Conservation (phyloP, 495 filamentous ascomycete species). For the Aspergillus nidulans region DNA sequence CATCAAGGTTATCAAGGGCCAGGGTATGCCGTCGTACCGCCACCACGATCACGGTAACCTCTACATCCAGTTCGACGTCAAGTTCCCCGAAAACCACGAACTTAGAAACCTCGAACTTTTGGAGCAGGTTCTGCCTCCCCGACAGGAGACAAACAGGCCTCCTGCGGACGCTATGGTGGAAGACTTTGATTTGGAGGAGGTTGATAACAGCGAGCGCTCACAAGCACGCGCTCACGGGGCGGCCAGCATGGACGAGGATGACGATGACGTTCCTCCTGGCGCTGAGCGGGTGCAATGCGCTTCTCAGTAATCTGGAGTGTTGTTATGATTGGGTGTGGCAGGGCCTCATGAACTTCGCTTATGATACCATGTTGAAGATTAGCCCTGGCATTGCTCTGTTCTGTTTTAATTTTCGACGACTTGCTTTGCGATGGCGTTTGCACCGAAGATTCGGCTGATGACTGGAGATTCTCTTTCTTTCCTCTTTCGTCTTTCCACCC, state of each 20-base stretch:
- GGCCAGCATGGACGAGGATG: slow-evolving; percentile 79
- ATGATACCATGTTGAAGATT: slow-evolving; percentile 42
- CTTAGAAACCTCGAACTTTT: slow-evolving; percentile 57
- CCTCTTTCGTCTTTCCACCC: slow-evolving; percentile 8
- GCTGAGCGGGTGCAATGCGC: slow-evolving; percentile 96
- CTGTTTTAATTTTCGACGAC: slow-evolving; percentile 26
- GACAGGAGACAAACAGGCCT: slow-evolving; percentile 54
- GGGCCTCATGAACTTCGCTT: slow-evolving; percentile 38
- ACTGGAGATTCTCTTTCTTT: slow-evolving; percentile 23
- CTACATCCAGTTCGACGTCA: slow-evolving; percentile 96
- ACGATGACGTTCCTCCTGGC: slow-evolving; percentile 68
- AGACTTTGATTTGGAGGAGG: slow-evolving; percentile 75
- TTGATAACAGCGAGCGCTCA: slow-evolving; percentile 62
- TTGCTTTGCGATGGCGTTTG: slow-evolving; percentile 42
- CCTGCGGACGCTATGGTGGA: slow-evolving; percentile 85
- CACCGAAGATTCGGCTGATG: slow-evolving; percentile 33
- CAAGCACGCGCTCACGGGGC: slow-evolving; percentile 70
- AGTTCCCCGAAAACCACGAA: slow-evolving; percentile 71
- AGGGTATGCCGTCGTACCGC: slow-evolving; percentile 96
- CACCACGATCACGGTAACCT: slow-evolving; percentile 97
- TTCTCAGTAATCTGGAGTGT: slow-evolving; percentile 67
- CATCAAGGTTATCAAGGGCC: slow-evolving; percentile 91
- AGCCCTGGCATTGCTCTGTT: slow-evolving; percentile 20
- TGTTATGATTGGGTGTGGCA: slow-evolving; percentile 12
- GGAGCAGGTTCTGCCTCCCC: slow-evolving; percentile 74